phyloP scores from a whole-genome alignment of 176 grass and related monocot species.

The Phragmites australis region DNA sequence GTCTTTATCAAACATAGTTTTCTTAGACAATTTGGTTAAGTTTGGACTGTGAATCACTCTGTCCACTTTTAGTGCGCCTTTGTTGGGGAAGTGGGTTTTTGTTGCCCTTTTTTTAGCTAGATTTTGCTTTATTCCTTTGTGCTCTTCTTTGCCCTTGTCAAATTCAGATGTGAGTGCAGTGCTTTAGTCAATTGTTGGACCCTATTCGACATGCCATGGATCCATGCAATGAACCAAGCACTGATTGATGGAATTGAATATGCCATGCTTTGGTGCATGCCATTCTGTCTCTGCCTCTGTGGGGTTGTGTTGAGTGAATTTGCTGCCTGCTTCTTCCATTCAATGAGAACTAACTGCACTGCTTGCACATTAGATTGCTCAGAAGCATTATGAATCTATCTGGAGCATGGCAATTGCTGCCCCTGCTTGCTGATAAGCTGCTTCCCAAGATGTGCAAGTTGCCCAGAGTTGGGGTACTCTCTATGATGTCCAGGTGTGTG shows the following conservation, averaged over 20 bases:
- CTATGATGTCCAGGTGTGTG: background rate
- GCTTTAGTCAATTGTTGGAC: slow-evolving; percentile 41
- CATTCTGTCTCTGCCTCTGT: background rate
- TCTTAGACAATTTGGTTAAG: slow-evolving; percentile 42
- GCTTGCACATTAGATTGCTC: slow-evolving; percentile 7
- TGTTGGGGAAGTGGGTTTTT: slow-evolving; percentile 15
- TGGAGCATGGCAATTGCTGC: slow-evolving; percentile 1
- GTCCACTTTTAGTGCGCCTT: slow-evolving; percentile 32
- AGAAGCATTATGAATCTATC: background rate
- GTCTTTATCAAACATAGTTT: slow-evolving; percentile 27
- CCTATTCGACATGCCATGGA: slow-evolving; percentile 13
- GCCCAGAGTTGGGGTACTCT: background rate
- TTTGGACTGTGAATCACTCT: slow-evolving; percentile 38
- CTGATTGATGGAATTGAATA: background rate
- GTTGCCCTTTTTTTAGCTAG: slow-evolving; percentile 11
- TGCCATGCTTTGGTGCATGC: slow-evolving; percentile 13
- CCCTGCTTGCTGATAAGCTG: background rate
- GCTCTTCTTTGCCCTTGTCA: slow-evolving; percentile 27
- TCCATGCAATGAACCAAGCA: slow-evolving; percentile 14
- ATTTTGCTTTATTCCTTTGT: slow-evolving; percentile 49
- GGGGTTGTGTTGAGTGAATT: slow-evolving; percentile 28
- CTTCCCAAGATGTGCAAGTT: background rate
- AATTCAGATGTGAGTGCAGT: slow-evolving; percentile 28
- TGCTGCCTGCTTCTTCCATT: slow-evolving; percentile 6
- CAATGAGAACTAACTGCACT: slow-evolving; percentile 5